Conservation (phyloP, 768 basidiomycete species). For the Podaxis sp. region DNA sequence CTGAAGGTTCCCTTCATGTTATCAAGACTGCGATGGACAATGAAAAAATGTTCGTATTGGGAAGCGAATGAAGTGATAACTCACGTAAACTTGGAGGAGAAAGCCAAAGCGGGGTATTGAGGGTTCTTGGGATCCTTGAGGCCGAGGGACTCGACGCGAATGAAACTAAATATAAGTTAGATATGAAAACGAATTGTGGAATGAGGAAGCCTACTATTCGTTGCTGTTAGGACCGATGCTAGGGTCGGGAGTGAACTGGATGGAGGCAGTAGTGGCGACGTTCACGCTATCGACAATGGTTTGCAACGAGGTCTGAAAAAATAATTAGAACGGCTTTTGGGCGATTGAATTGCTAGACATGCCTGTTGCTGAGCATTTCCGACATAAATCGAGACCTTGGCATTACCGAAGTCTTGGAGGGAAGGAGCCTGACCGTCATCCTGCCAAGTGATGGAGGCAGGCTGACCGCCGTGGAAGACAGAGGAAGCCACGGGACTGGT, state of each 20-base stretch:
- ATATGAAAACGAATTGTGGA: neutral
- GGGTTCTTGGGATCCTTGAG: slow-evolving; percentile 48
- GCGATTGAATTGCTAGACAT: neutral
- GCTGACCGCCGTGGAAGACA: slow-evolving; percentile 45
- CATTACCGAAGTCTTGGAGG: slow-evolving; percentile 46
- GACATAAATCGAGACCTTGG: slow-evolving; percentile 53
- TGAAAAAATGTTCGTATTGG: neutral
- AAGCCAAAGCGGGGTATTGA: slow-evolving; percentile 59
- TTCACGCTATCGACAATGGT: slow-evolving; percentile 40
- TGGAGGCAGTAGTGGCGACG: slow-evolving; percentile 41
- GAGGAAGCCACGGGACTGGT: slow-evolving; percentile 49
- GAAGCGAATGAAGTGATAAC: slow-evolving; percentile 19
- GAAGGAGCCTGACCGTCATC: slow-evolving; percentile 47
- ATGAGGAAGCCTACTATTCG: slow-evolving; percentile 44
- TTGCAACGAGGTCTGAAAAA: slow-evolving; percentile 50
- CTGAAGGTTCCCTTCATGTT: slow-evolving; percentile 73
- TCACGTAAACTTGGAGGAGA: slow-evolving; percentile 77
- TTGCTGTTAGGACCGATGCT: slow-evolving; percentile 49
- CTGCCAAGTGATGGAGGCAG: slow-evolving; percentile 50
- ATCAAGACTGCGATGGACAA: slow-evolving; percentile 37
- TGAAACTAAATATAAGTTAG: slow-evolving; percentile 48
- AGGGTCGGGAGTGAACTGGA: slow-evolving; percentile 49
- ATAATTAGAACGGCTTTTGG: neutral
- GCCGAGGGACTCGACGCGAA: slow-evolving; percentile 62
- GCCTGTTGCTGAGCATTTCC: slow-evolving; percentile 66